Percentiles rank a stretch among this genome's conserved stretches.
phyloP scores from a whole-genome alignment of 1,284 basidiomycete species.

The Sporisorium iseilematis-ciliati region DNA sequence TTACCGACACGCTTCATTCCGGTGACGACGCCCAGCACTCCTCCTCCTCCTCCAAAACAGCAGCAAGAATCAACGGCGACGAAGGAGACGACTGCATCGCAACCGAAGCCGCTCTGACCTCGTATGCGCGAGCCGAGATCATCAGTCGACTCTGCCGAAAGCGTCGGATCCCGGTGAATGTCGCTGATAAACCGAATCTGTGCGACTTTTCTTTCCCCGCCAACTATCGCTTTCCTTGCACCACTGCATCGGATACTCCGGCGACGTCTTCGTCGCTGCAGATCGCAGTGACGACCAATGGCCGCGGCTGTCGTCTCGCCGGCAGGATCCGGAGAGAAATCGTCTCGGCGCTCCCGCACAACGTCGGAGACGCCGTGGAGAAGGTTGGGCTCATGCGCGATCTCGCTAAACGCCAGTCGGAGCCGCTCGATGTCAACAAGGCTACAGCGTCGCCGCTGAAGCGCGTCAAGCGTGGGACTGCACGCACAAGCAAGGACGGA shows the following conservation, averaged over 20 bases:
- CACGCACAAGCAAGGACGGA: conserved; percentile 17
- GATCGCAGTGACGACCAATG: conserved; percentile 90
- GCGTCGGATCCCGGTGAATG: conserved; percentile 81
- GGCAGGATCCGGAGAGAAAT: conserved; percentile 85
- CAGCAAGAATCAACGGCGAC: conserved; percentile 7
- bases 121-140: conserved; percentile 46
- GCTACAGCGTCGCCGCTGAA: conserved; percentile 17
- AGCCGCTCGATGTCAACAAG: not conserved
- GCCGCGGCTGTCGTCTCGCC: conserved; percentile 87
- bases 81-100: conserved; percentile 4
- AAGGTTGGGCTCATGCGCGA: conserved; percentile 80
- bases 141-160: conserved; percentile 53
- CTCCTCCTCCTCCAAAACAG: not conserved
- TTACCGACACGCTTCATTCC: conserved; percentile 65
- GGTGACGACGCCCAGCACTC: conserved; percentile 35
- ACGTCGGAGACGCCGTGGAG: conserved; percentile 82
- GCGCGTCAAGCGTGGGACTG: conserved; percentile 14
- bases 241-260: not conserved
- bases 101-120: conserved; percentile 17
- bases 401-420: conserved; percentile 74
- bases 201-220: conserved; percentile 92
- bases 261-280: conserved; percentile 76
- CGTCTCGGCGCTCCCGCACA: conserved; percentile 79
- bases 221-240: conserved; percentile 80
- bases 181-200: conserved; percentile 84